Conservation (phyloP, 2,329 filamentous ascomycete genomes). For the Pestalotiopsis sp. region DNA sequence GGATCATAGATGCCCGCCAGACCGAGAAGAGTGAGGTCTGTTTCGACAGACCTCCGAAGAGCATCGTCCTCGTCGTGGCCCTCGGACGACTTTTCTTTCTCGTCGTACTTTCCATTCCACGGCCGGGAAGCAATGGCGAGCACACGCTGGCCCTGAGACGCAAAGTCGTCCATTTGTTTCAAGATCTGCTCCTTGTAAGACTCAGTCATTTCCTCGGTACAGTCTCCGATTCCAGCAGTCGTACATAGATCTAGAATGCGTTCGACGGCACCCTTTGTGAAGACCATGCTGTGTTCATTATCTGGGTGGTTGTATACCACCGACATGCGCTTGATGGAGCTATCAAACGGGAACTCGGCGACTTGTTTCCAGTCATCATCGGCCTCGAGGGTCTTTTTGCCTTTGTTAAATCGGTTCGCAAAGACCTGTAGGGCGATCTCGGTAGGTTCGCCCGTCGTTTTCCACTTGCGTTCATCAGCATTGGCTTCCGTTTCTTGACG, state of each 20-base stretch:
- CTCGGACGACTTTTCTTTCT: constrained; percentile 21
- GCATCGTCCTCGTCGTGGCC: constrained; percentile 41
- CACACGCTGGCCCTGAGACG: constrained; percentile 71
- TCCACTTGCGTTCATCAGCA: constrained; percentile 61
- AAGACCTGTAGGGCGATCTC: constrained; percentile 26
- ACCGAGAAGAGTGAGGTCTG: constrained; percentile 73
- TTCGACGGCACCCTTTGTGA: constrained; percentile 67
- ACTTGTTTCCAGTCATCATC: constrained; percentile 64
- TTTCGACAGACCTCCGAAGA: constrained; percentile 66
- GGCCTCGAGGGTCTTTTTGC: constrained; percentile 42
- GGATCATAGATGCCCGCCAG: constrained; percentile 87
- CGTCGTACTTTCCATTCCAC: constrained; percentile 51
- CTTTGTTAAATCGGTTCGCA: constrained; percentile 9
- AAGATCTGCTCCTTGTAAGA: constrained; percentile 54
- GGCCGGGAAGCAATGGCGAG: constrained; percentile 71
- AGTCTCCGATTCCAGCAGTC: constrained; percentile 45
- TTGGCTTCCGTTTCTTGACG: constrained; percentile 56
- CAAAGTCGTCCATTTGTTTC: constrained; percentile 60
- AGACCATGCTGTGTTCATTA: constrained; percentile 53
- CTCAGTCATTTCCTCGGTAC: constrained; percentile 48
- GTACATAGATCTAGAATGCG: constrained; percentile 61
- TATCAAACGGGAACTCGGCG: constrained; percentile 80
- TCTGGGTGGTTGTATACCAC: constrained; percentile 65
- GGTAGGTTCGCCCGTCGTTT: constrained; percentile 47
- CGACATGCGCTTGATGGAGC: constrained; percentile 78